phyloP scores from a whole-genome alignment of 768 basidiomycete genomes.

The Favolaschia claudopus region DNA sequence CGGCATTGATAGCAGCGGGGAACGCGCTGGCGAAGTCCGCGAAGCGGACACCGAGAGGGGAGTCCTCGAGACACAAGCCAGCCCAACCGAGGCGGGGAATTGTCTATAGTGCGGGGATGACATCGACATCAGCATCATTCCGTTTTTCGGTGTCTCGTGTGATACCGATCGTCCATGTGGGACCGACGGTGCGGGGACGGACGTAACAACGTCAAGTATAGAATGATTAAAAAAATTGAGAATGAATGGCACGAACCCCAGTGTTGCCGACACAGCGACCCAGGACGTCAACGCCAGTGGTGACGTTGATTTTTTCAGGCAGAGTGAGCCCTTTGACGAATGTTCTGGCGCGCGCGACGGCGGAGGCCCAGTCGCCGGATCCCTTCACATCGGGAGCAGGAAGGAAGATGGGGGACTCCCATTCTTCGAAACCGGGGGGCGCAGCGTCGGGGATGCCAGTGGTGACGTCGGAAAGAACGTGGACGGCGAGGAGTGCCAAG shows the following conservation, averaged over 20 bases:
- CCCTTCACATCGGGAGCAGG: background rate
- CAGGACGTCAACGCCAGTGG: slow-evolving; percentile 30
- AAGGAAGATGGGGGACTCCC: background rate
- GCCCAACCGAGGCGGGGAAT: slow-evolving; percentile 28
- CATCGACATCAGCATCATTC: slow-evolving; percentile 7
- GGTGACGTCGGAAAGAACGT: background rate
- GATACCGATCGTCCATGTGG: too few relatives aligned
- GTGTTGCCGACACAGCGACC: slow-evolving; percentile 29
- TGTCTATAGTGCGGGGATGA: slow-evolving; percentile 37
- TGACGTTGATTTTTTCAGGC: slow-evolving; percentile 35
- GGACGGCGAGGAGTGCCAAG: too few relatives aligned
- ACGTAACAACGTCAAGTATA: too few relatives aligned
- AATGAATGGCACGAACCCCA: slow-evolving; percentile 20
- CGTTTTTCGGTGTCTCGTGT: too few relatives aligned
- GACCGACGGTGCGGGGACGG: too few relatives aligned
- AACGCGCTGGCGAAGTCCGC: too few relatives aligned
- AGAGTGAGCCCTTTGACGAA: slow-evolving; percentile 24
- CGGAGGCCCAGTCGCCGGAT: background rate
- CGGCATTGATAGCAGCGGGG: slow-evolving; percentile 66
- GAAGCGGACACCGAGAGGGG: slow-evolving; percentile 66
- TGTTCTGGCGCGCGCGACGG: background rate
- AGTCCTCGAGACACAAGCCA: slow-evolving; percentile 44
- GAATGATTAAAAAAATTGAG: too few relatives aligned
- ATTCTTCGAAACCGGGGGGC: background rate
- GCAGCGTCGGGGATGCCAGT: too few relatives aligned